Base-by-base conservation (phyloP, 805 yeast genomes). In the Komagataella populi region DNA sequence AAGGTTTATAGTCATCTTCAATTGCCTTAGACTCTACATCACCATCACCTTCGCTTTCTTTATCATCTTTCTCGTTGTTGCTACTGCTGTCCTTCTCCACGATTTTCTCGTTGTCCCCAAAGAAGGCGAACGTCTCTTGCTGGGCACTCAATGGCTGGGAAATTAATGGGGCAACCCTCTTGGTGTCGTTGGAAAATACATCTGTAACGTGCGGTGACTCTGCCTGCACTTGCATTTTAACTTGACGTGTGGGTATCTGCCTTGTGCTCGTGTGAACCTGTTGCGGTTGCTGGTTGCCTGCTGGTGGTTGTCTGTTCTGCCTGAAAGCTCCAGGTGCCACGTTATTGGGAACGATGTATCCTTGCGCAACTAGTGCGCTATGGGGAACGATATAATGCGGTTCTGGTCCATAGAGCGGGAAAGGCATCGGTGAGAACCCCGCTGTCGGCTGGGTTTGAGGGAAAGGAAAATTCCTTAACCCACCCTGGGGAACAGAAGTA, bases 1-100 rank as follows among this genome's bases (percentile, higher is more conserved):
- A 6, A 22, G 44, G 16, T 39, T 18, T 18, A 18, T 44, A 46
- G 14, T 50, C 52, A n/a, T 50, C 52, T 23, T 50, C 52, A 12
- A 50, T 50, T n/a, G 52, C 52, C 39, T 22, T 50, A 17, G 46
- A 24, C 49, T 50, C 52, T 5, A 46, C 49, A 17, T 50, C 49
- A 6, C 47, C 46, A 8, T 39, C 46, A 24, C 44, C 45, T 10
- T 39, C 24, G 6, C 10, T 14, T 10, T 39, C 46, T 17, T 17
- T 18, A n/a, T 23, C 22, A 2, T 45, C 14, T 12, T 30, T 44
- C 30, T 49, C 48, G 36, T 46, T 48, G 17, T 45, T 10, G 24
- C 24, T 12, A 23, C 22, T 24, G 17, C 22, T 24, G n/a, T 36
- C 44, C 18, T 23, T 20, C 8, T 48, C 49, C 8, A n/a, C 49